Base-by-base conservation (phyloP, 83 land plant genomes). In the Thuja plicata region DNA sequence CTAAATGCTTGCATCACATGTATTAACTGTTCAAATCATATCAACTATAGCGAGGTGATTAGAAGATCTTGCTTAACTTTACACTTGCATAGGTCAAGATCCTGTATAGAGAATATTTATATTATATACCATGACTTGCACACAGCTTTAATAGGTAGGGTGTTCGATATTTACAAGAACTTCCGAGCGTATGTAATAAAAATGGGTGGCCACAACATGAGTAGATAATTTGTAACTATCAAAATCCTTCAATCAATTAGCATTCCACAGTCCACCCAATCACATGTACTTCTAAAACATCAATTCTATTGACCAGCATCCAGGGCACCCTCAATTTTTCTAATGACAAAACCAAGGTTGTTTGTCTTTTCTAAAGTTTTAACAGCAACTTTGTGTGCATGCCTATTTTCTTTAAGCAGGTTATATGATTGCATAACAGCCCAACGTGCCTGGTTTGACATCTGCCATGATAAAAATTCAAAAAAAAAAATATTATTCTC, bases 361-460 rank as follows among this genome's bases (percentile, higher is more conserved):
- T 87, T 85, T 21, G 94, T 93, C 43, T 83, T 87, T 89, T 95
- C 96, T 86, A 97, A 71, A 84, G 95, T 94, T 87, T 92, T 91
- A n/a, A 96, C 96, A 73, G 95, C 95, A 88, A 94, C 97, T 66
- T 85, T 87, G 45, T 94, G 97, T 4, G 94, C 96, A 85, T 85
- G 62, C 74, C 86, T 92, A 70, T 97, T 97, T 93, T 95, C 93
- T 81, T 95, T 96, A 45, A 97, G 91, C 87, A 97, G 92, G 86
- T 92, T 96, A 91, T 95, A 97, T 3, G 99, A 93, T 81, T 96
- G 97, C 74, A 95, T 88, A 71, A 97, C 98, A 24, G 99, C 91
- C 99, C 99, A 97, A 13, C 99, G 92, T 70, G 99, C 99, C 62
- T 93, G 97, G 88, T 96, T 97, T 86, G 99, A 95, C 98, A 97